A percentile compares a stretch with the other conserved stretches of the same genome.
These are phyloP conservation scores for Flueggea neowawraea DNA, from an alignment of 441 rosid genomes.

Conservation along the genomic window DNA sequence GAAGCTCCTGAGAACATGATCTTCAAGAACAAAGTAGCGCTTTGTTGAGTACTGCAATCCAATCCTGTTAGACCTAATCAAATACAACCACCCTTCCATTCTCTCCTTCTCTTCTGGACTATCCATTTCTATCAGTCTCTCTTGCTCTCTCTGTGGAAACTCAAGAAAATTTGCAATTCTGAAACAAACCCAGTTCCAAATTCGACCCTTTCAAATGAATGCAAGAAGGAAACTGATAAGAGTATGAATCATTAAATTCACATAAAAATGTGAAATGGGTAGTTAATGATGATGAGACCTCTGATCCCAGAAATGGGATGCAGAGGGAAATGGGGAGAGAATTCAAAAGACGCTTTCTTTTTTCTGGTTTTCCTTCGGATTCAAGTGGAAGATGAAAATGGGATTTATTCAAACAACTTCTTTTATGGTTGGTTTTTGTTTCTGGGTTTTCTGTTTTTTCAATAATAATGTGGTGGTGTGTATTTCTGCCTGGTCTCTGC, in stretches of 20 bases:
- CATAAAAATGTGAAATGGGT: too few relatives aligned
- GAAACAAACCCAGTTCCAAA: too few relatives aligned
- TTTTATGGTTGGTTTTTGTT: background rate
- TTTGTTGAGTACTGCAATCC: conserved; percentile 86
- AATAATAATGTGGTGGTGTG: background rate
- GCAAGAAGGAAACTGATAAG: background rate
- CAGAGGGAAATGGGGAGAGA: background rate
- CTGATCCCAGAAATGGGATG: conserved; percentile 17
- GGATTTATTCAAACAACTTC: background rate
- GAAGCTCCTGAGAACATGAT: conserved; percentile 77
- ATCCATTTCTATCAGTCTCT: too few relatives aligned
- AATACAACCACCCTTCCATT: conserved; percentile 95
- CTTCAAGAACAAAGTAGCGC: conserved; percentile 77
- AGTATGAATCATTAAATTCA: too few relatives aligned
- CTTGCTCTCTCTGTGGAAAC: too few relatives aligned
- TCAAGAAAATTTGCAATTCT: too few relatives aligned
- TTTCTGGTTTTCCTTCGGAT: background rate
- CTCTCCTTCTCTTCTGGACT: conserved; percentile 18
- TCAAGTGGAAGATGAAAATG: background rate
- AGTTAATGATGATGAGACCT: background rate
- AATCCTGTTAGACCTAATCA: conserved; percentile 72
- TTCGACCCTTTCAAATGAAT: background rate
- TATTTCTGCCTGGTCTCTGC: too few relatives aligned
- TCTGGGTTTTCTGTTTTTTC: background rate
- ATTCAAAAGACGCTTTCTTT: background rate